Conservation (phyloP, 495 filamentous ascomycete genomes). For the Hypomontagnella monticulosa region DNA sequence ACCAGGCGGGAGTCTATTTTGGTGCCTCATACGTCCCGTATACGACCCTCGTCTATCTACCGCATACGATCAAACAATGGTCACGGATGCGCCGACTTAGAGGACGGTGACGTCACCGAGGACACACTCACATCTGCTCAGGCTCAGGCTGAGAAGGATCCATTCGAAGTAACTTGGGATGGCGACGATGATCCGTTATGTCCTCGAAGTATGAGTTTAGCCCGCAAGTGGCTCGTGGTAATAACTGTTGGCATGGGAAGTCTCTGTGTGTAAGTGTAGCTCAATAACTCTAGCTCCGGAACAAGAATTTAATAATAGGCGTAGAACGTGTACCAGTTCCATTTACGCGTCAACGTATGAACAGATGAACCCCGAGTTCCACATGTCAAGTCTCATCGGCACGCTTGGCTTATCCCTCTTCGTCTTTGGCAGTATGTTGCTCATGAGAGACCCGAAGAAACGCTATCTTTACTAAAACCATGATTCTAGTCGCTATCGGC, state of each 20-base stretch:
- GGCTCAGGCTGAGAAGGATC: conserved; percentile 52
- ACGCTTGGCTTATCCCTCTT: conserved; percentile 84
- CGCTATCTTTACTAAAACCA: conserved; percentile 13
- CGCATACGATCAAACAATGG: conserved; percentile 68
- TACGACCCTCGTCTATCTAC: conserved; percentile 19
- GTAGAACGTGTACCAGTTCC: conserved; percentile 85
- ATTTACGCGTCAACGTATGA: conserved; percentile 87
- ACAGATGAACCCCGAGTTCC: conserved; percentile 83
- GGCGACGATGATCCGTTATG: conserved; percentile 77
- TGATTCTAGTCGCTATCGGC: conserved; percentile 64
- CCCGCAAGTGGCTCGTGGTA: conserved; percentile 81
- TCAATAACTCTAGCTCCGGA: neutral
- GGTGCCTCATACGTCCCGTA: neutral
- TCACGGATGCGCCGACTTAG: conserved; percentile 64
- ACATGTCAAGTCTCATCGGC: conserved; percentile 72
- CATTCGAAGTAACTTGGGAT: conserved; percentile 74
- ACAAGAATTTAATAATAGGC: conserved; percentile 1
- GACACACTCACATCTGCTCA: conserved; percentile 31
- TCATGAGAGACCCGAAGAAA: conserved; percentile 26
- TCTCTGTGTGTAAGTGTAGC: conserved; percentile 80
- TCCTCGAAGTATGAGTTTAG: conserved; percentile 74
- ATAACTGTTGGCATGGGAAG: conserved; percentile 75
- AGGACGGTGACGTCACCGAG: conserved; percentile 48
- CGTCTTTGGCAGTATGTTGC: conserved; percentile 70
- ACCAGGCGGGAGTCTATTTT: neutral